Base-by-base conservation (phyloP, 2,329 filamentous ascomycete genomes). In the Fusarium abutilonis region DNA sequence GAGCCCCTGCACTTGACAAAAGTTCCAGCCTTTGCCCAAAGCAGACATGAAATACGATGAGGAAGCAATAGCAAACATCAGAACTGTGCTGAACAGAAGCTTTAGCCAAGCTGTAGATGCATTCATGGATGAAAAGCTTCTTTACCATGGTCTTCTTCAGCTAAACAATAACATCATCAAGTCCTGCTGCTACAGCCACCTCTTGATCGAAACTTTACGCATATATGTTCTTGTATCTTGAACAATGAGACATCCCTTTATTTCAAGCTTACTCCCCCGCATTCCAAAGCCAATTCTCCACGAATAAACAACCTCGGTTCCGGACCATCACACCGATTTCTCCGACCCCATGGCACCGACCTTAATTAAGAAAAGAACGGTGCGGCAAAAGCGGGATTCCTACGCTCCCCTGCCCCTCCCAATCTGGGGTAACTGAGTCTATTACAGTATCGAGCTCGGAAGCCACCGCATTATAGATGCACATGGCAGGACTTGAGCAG, bases 371-470 rank as follows among this genome's bases (percentile, higher is more conserved):
- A 46, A 56, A 50, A 38, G 32, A 43, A 42, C 34, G 17, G 34
- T 52, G 42, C 56, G 42, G 59, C 32, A 54, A 64, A 61, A 36
- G 45, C 63, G 63, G 63, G 59, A 66, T 38, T 13, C n/a, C 11
- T 47, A 19, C 34, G 11, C 13, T 28, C 15, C 43, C 19, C 14
- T 19, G 19, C 26, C 47, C 35, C 56, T 23, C 23, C 42, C 38
- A 17, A 55, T 60, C 41, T 55, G 56, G 56, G 56, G 55, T 60
- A 60, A 38, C 32, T 36, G 31, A 34, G 13, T 15, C 19, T 34
- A 46, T 35, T 34, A 21, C 51, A 41, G 52, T 52, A 40, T 19
- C 38, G 38, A 29, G 23, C 23, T 26, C 23, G 23, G 23, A 26
- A 26, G 23, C 23, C 23, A 26, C 23, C 23, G 23, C 23, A 26